Conservation (phyloP, 129 eudicot genomes). For the Lactuca sativa region DNA sequence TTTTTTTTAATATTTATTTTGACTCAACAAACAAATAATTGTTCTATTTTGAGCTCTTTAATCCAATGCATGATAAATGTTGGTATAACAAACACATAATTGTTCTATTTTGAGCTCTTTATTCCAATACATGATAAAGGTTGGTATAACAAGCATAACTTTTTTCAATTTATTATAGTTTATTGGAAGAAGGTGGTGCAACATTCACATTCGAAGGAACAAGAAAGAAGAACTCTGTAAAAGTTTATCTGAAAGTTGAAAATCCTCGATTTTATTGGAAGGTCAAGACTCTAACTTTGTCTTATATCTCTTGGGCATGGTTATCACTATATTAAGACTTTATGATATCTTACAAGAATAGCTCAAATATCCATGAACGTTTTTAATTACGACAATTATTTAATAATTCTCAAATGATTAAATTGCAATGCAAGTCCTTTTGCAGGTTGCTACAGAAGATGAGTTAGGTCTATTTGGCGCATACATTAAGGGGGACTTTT, state of each 20-base stretch:
- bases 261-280: constrained; percentile 84
- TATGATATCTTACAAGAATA: too few species aligned
- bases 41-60: too few species aligned
- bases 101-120: background rate
- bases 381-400: too few species aligned
- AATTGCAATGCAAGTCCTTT: background rate
- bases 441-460: constrained; percentile 68
- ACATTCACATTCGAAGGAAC: constrained; percentile 66
- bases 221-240: constrained; percentile 34
- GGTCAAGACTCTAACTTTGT: constrained; percentile 29
- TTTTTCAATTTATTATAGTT: constrained; percentile 41
- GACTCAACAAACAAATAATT: too few species aligned
- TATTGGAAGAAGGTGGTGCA: constrained; percentile 76
- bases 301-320: background rate
- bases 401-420: too few species aligned
- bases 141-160: too few species aligned
- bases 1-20: background rate
- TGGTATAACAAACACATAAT: too few species aligned
- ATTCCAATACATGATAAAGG: background rate
- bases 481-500: constrained; percentile 74
- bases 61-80: too few species aligned
- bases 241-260: constrained; percentile 54
- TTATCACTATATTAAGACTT: too few species aligned
- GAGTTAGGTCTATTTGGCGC: constrained; percentile 93
- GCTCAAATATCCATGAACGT: too few species aligned